Evolutionary conservation across 805 yeast genomes (phyloP), one percentile per base, ranked within the genome.

Genomic region (Cyberlindnera sargentensis): DNA sequence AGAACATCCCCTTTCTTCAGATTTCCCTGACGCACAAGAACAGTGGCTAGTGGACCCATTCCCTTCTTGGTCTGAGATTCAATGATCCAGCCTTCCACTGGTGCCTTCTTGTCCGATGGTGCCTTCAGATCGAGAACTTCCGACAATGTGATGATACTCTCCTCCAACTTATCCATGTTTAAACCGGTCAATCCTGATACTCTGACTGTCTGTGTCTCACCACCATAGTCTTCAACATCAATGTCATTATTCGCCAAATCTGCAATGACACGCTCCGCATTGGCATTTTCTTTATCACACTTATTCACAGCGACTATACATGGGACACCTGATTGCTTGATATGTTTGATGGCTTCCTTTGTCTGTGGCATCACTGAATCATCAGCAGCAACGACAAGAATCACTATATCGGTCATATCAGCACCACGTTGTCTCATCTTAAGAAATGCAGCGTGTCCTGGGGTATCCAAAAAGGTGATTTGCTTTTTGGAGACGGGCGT

Each of bases 311-410:
- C 99, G 8, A 93, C 95, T 43, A 93, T 82, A 49, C 90, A 69
- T 1, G 90, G 88, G 10, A 87, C 93, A 8, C 82, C 81, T 0
- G 95, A 80, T 40, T 78, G 77, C 50, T 83, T 82, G 4, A 95
- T 90, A 63, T 93, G 99, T 55, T 84, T 88, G 48, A 93, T 87
- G 2, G 98, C 98, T 62, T 93, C 99, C 34, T 81, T 72, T 0
- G 99, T 93, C 61, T 93, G 99, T 0, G 98, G 98, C 95, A 84
- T 93, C 24, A 93, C 95, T 1, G 96, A 86, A 65, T 93, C 99
- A 61, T 93, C 97, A 2, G 95, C 95, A 1, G 98, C 97, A 23
- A 93, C 96, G 2, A 91, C 98, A 43, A 93, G 71, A 37, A 93
- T 75, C 31, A 93, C 87, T 39, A 93, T 82, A 68, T 93, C 99